These are phyloP conservation scores for Cucumis variabilis DNA, from an alignment of 331 rosid species.

Conservation along the genomic window DNA sequence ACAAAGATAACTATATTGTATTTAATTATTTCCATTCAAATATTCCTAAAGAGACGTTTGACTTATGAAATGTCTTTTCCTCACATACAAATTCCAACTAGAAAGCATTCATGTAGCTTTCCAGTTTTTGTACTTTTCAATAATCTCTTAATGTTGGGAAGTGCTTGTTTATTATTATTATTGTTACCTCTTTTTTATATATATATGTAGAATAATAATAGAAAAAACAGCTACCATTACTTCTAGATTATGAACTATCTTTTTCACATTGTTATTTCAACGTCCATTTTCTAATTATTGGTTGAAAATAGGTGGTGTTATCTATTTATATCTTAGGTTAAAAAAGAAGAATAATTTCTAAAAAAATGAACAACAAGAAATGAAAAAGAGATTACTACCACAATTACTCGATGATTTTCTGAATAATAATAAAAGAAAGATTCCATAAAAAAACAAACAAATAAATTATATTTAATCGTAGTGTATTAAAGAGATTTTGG, in stretches of 20 bases:
- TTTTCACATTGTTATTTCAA: neutral
- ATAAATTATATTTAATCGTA: neutral
- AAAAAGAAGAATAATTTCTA: too few species aligned
- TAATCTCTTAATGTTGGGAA: neutral
- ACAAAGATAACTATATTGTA: too few species aligned
- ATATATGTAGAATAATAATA: too few species aligned
- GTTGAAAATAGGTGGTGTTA: neutral
- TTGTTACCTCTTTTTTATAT: too few species aligned
- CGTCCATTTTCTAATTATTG: neutral
- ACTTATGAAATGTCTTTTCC: neutral
- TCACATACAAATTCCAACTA: neutral
- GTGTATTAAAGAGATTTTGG: neutral
- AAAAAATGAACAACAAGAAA: too few species aligned
- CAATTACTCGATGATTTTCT: neutral
- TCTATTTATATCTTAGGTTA: neutral
- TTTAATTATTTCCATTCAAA: neutral
- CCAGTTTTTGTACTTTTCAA: neutral
- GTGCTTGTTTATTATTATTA: neutral
- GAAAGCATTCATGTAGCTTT: neutral
- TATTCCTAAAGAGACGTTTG: neutral
- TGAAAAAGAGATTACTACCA: neutral
- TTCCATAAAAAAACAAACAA: too few species aligned
- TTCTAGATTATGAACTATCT: neutral
- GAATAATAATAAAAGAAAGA: neutral
- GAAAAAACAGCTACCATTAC: neutral